phyloP scores from a whole-genome alignment of 2,329 filamentous ascomycete species.

The Phialemoniopsis sp. region DNA sequence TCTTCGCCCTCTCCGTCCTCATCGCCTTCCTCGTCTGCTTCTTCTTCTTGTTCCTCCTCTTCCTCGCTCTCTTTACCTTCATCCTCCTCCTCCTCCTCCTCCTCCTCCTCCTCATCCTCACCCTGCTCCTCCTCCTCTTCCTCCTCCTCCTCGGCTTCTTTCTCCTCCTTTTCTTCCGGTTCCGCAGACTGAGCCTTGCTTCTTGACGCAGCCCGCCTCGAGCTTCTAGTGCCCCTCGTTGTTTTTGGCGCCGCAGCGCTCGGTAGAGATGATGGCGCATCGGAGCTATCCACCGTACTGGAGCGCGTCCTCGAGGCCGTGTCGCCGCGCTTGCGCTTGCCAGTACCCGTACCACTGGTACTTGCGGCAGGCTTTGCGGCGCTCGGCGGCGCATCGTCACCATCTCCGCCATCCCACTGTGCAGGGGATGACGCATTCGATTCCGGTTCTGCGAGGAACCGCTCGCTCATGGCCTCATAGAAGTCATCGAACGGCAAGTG shows the following conservation, averaged over 20 bases:
- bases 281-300: slow-evolving; percentile 12
- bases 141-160: slow-evolving; percentile 3
- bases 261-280: slow-evolving; percentile 6
- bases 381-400: not conserved
- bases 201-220: slow-evolving; percentile 2
- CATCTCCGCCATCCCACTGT: slow-evolving; percentile 7
- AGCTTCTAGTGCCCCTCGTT: slow-evolving; percentile 6
- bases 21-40: not conserved
- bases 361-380: too few relatives aligned
- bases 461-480: slow-evolving; percentile 11
- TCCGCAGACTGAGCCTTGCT: slow-evolving; percentile 1
- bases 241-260: slow-evolving; percentile 6
- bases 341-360: too few relatives aligned
- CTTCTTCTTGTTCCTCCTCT: slow-evolving; percentile 1
- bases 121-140: slow-evolving; percentile 3
- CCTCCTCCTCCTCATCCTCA: not conserved
- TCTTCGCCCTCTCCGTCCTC: slow-evolving; percentile 2
- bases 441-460: slow-evolving; percentile 7
- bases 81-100: not conserved
- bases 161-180: slow-evolving; percentile 2
- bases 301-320: slow-evolving; percentile 8
- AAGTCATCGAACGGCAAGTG: slow-evolving; percentile 12
- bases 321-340: slow-evolving; percentile 13
- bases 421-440: slow-evolving; percentile 11
- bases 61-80: not conserved